phyloP scores from a whole-genome alignment of 2,329 filamentous ascomycete species.

The Fusarium burgessii region DNA sequence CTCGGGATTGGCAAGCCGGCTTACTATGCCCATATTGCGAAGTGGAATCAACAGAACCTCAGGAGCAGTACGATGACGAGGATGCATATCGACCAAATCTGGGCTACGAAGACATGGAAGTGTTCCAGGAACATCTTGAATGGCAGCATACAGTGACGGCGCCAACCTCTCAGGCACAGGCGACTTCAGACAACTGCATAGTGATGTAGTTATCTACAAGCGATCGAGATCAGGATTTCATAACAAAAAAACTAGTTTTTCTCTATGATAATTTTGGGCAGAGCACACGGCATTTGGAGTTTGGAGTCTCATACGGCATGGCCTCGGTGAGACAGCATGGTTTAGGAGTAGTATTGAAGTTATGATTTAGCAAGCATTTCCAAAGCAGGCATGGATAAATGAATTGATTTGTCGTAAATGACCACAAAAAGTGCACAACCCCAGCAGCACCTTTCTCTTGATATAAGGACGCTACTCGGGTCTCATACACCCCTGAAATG shows the following conservation, averaged over 20 bases:
- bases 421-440: conserved; percentile 42
- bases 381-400: conserved; percentile 22
- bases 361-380: conserved; percentile 35
- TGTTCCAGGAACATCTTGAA: conserved; percentile 66
- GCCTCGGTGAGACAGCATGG: conserved; percentile 14
- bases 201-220: conserved; percentile 57
- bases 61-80: conserved; percentile 63
- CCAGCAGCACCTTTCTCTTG: not conserved
- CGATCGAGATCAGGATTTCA: not conserved
- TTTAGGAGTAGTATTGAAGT: conserved; percentile 18
- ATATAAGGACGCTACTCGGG: not conserved
- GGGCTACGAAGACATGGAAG: conserved; percentile 62
- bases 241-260: conserved; percentile 4
- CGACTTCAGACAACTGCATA: conserved; percentile 55
- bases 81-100: conserved; percentile 62
- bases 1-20: conserved; percentile 64
- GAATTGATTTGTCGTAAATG: conserved; percentile 32
- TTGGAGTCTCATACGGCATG: conserved; percentile 35
- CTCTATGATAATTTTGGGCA: conserved; percentile 24
- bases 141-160: conserved; percentile 64
- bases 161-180: conserved; percentile 52
- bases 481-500: not conserved
- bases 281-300: conserved; percentile 38
- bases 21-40: conserved; percentile 69
- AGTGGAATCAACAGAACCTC: conserved; percentile 59